These are phyloP conservation scores for Lasiodiplodia citricola DNA, from an alignment of 2,329 filamentous ascomycete species.

Conservation along the genomic window DNA sequence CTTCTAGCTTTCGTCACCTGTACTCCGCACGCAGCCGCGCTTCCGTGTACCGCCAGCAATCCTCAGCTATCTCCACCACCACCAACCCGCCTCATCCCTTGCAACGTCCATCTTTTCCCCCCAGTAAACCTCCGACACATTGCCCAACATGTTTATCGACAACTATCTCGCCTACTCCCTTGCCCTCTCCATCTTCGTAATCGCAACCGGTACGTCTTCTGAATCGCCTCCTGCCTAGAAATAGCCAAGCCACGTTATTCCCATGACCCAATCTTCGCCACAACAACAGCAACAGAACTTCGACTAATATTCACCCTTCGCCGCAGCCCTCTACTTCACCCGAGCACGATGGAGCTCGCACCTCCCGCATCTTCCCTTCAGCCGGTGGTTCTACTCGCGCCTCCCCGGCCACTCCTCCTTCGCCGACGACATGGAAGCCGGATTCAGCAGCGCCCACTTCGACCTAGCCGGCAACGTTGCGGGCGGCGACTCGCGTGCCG, in stretches of 20 bases:
- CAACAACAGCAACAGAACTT: conserved; percentile 27
- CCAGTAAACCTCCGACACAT: conserved; percentile 20
- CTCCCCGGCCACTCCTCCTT: conserved; percentile 68
- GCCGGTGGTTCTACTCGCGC: conserved; percentile 73
- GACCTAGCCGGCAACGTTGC: conserved; percentile 82
- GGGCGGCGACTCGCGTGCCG: conserved; percentile 76
- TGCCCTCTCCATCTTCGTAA: conserved; percentile 71
- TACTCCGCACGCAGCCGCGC: conserved; percentile 24
- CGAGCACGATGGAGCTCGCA: conserved; percentile 76
- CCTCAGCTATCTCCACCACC: conserved; percentile 23
- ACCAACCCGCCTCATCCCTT: conserved; percentile 10
- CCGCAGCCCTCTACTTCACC: conserved; percentile 75
- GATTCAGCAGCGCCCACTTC: conserved; percentile 82
- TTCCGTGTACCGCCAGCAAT: conserved; percentile 26
- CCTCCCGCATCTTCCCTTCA: conserved; percentile 57
- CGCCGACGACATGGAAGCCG: conserved; percentile 83
- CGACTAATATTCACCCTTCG: conserved; percentile 29
- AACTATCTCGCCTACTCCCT: conserved; percentile 78
- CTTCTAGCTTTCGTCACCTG: conserved; percentile 18
- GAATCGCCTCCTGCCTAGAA: conserved; percentile 21
- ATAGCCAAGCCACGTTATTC: conserved; percentile 7
- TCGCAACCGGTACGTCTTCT: conserved; percentile 66
- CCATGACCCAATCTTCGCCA: conserved; percentile 21
- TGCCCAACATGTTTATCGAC: conserved; percentile 61
- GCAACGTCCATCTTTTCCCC: background rate